phyloP scores from a whole-genome alignment of 2,329 filamentous ascomycete species.

The Tympanopsis confertula region DNA sequence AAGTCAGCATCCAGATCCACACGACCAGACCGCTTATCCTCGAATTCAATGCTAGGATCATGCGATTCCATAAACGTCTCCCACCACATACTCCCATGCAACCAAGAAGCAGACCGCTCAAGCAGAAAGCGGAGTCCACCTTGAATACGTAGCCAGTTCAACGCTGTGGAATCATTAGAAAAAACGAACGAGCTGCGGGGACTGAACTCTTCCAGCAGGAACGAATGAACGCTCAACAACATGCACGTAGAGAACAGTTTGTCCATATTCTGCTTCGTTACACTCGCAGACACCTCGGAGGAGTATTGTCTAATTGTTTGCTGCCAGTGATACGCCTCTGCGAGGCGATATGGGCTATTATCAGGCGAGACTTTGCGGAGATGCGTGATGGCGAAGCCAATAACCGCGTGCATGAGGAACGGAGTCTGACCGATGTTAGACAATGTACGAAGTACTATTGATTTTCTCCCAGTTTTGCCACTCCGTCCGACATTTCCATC shows the following conservation, averaged over 20 bases:
- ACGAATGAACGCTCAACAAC: constrained; percentile 20
- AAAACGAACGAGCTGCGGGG: constrained; percentile 21
- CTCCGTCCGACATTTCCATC: too few relatives aligned
- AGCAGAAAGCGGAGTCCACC: constrained; percentile 13
- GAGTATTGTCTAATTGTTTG: constrained; percentile 19
- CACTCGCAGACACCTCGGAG: constrained; percentile 12
- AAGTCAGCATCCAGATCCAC: background rate
- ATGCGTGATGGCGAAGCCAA: constrained; percentile 5
- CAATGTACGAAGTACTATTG: too few relatives aligned
- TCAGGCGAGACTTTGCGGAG: constrained; percentile 14
- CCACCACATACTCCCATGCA: background rate
- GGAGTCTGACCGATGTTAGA: too few relatives aligned
- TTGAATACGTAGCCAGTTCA: constrained; percentile 23
- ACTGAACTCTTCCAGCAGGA: constrained; percentile 15
- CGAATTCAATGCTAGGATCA: background rate
- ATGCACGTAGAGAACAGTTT: constrained; percentile 21
- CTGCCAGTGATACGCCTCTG: constrained; percentile 22
- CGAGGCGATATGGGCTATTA: constrained; percentile 12
- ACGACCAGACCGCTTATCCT: background rate
- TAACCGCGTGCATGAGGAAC: background rate
- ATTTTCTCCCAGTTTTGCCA: too few relatives aligned
- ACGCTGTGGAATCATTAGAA: constrained; percentile 13
- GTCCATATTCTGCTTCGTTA: constrained; percentile 20
- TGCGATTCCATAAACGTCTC: background rate
- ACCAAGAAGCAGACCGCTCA: background rate